Conservation (phyloP, 495 filamentous ascomycete species). For the Neurospora hispaniola region DNA sequence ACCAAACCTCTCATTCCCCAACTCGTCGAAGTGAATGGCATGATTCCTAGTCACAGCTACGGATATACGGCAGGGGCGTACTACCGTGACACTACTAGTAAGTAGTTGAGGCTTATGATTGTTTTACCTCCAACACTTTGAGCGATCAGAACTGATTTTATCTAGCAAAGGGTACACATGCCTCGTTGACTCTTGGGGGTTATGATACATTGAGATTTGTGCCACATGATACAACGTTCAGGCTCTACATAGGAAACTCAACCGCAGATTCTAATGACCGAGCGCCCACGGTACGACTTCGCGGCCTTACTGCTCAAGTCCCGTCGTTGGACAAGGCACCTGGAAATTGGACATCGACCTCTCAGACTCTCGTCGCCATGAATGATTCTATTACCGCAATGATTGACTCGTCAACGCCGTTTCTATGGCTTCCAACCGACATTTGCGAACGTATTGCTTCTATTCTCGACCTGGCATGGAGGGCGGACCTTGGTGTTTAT, state of each 20-base stretch:
- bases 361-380: slow-evolving; percentile 28
- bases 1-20: slow-evolving; percentile 27
- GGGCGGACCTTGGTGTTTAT: slow-evolving; percentile 36
- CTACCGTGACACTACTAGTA: slow-evolving; percentile 36
- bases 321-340: slow-evolving; percentile 26
- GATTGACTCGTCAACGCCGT: slow-evolving; percentile 59
- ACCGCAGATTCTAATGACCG: slow-evolving; percentile 23
- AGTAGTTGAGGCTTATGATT: background rate
- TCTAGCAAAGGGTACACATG: slow-evolving; percentile 31
- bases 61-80: slow-evolving; percentile 59
- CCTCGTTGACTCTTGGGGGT: slow-evolving; percentile 52
- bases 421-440: slow-evolving; percentile 52
- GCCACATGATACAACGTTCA: slow-evolving; percentile 43
- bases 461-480: slow-evolving; percentile 48
- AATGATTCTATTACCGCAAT: slow-evolving; percentile 39
- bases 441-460: slow-evolving; percentile 54
- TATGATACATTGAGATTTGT: slow-evolving; percentile 51
- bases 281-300: slow-evolving; percentile 43
- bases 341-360: slow-evolving; percentile 29
- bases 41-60: slow-evolving; percentile 52
- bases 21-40: slow-evolving; percentile 38
- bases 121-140: background rate
- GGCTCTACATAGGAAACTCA: slow-evolving; percentile 19
- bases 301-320: slow-evolving; percentile 43
- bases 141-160: background rate